phyloP scores from a whole-genome alignment of 106 monocot species.

The Apostasia shenzhenica region DNA sequence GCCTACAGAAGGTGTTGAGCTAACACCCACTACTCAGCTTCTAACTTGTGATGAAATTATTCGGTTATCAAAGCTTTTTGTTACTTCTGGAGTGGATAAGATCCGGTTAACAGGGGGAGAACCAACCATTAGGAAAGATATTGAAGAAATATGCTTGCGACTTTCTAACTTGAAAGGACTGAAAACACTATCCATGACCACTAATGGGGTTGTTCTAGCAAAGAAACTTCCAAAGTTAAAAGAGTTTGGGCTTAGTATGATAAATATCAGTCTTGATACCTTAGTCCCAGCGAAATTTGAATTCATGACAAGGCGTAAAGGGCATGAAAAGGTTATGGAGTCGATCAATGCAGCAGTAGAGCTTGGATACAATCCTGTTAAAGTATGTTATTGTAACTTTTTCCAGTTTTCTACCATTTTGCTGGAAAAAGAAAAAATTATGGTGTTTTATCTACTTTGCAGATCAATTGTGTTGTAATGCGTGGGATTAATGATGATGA shows the following conservation, averaged over 20 bases:
- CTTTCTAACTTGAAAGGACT: slow-evolving; percentile 76
- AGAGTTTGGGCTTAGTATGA: slow-evolving; percentile 61
- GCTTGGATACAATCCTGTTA: slow-evolving; percentile 84
- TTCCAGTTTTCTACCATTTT: not conserved
- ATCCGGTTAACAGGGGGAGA: slow-evolving; percentile 95
- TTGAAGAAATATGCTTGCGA: slow-evolving; percentile 81
- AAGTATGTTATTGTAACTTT: slow-evolving; percentile 32
- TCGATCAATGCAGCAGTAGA: slow-evolving; percentile 75
- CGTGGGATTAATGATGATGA: slow-evolving; percentile 97
- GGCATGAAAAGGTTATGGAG: slow-evolving; percentile 74
- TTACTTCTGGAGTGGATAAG: slow-evolving; percentile 79
- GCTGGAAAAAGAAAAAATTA: not conserved
- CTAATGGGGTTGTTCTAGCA: slow-evolving; percentile 76
- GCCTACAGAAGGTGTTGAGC: slow-evolving; percentile 94
- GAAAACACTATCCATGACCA: slow-evolving; percentile 91
- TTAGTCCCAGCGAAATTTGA: slow-evolving; percentile 96
- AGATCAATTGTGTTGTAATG: slow-evolving; percentile 99
- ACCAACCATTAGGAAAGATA: slow-evolving; percentile 90
- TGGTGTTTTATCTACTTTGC: slow-evolving; percentile 7
- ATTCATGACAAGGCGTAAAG: slow-evolving; percentile 95
- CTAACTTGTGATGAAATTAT: slow-evolving; percentile 70
- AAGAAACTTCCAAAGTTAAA: slow-evolving; percentile 91
- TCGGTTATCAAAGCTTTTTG: slow-evolving; percentile 73
- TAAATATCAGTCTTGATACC: slow-evolving; percentile 98
- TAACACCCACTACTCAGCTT: slow-evolving; percentile 59